Conservation (phyloP, 2,329 filamentous ascomycete species). For the Cladosporium austrohemisphaericum region DNA sequence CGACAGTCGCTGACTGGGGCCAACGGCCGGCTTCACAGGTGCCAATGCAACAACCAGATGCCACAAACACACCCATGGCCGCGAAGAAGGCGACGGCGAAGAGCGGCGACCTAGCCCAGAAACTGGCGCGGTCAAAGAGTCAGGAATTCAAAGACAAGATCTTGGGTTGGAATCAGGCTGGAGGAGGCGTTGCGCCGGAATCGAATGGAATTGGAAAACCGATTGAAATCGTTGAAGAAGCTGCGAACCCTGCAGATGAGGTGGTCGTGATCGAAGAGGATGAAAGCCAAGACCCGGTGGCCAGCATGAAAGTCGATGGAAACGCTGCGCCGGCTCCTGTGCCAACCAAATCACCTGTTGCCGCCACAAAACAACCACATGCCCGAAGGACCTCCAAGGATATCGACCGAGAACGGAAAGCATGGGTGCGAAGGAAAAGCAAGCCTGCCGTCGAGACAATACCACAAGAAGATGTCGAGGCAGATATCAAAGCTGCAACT, state of each 20-base stretch:
- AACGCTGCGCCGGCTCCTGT: conserved; percentile 6
- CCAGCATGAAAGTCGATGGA: conserved; percentile 11
- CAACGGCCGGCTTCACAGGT: conserved; percentile 21
- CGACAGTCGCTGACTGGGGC: conserved; percentile 27
- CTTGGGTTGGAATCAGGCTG: conserved; percentile 30
- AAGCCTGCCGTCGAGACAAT: conserved; percentile 38
- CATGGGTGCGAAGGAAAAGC: conserved; percentile 35
- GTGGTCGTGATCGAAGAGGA: conserved; percentile 24
- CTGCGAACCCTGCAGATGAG: conserved; percentile 14
- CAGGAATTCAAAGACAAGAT: conserved; percentile 34
- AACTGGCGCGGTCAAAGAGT: conserved; percentile 28
- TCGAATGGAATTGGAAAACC: conserved; percentile 22
- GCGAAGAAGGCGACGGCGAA: conserved; percentile 29
- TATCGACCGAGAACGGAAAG: conserved; percentile 32
- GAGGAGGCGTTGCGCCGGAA: conserved; percentile 27
- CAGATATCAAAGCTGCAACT: conserved; percentile 48
- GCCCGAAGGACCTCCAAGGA: conserved; percentile 25
- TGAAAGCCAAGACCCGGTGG: conserved; percentile 8
- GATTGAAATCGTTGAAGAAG: neutral
- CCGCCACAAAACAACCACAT: conserved; percentile 6
- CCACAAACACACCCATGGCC: conserved; percentile 16
- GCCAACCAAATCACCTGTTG: conserved; percentile 1
- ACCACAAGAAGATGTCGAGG: conserved; percentile 35
- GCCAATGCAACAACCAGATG: conserved; percentile 29
- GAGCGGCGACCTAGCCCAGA: conserved; percentile 27